A percentile compares a stretch with the other conserved stretches of the same genome.
Evolutionary conservation across 805 yeast species (phyloP).

Genomic region (Kodamaea neixiangensis): DNA sequence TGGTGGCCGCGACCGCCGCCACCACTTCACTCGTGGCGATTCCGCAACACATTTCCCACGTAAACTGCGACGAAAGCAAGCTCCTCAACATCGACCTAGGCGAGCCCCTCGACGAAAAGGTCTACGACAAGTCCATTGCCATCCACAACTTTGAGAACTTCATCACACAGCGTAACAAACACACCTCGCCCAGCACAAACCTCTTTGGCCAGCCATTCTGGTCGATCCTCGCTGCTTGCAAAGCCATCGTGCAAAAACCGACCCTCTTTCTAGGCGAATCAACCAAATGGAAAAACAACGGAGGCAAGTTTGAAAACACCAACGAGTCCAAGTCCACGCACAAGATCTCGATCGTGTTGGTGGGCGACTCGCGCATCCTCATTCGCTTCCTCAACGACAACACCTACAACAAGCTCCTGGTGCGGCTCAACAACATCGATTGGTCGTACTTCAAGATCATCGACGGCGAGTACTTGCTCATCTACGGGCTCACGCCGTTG

Average conservation of each 20-base stretch:
- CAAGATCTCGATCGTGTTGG: conserved; percentile 24
- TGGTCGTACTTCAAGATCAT: conserved; percentile 33
- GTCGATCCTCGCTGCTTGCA: conserved; percentile 43
- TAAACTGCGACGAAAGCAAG: conserved; percentile 17
- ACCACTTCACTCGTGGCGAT: too few species aligned
- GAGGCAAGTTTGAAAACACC: conserved; percentile 18
- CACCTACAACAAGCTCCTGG: background rate
- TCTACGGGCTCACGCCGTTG: conserved; percentile 40
- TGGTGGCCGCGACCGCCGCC: too few species aligned
- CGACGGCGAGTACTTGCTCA: conserved; percentile 22
- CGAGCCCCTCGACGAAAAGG: conserved; percentile 4
- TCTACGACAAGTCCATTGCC: conserved; percentile 12
- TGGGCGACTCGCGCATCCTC: conserved; percentile 33
- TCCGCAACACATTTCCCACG: conserved; percentile 3
- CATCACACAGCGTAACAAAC: conserved; percentile 14
- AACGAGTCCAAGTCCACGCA: conserved; percentile 2
- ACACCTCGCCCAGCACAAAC: conserved; percentile 9
- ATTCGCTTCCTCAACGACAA: conserved; percentile 21
- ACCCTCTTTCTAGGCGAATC: conserved; percentile 32
- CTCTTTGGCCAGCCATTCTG: conserved; percentile 41
- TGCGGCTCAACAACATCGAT: conserved; percentile 26
- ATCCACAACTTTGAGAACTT: conserved; percentile 18
- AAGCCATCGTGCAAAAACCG: conserved; percentile 30
- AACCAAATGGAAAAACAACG: conserved; percentile 26
- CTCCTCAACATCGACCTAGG: conserved; percentile 14